Evolutionary conservation across 192 early-diverging fungal species (phyloP).

Genomic region (Umbelopsis sp.): DNA sequence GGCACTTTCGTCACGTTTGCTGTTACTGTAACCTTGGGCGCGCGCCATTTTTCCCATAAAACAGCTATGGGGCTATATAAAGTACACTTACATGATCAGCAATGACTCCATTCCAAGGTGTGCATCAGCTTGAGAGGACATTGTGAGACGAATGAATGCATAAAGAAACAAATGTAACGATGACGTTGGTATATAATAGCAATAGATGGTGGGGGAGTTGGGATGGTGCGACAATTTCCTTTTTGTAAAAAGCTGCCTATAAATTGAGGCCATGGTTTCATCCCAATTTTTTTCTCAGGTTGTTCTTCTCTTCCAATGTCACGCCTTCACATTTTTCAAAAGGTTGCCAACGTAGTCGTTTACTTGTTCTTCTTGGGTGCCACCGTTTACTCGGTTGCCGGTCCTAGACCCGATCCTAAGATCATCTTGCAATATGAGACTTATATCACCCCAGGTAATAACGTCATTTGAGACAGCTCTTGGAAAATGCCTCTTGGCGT

Average conservation of each 20-base stretch:
- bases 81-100: too few species aligned
- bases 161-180: too few species aligned
- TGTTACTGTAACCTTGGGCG: too few species aligned
- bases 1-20: too few species aligned
- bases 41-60: too few species aligned
- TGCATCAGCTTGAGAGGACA: too few species aligned
- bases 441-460: conserved; percentile 60
- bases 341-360: conserved; percentile 62
- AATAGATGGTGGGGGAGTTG: too few species aligned
- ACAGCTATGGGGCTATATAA: too few species aligned
- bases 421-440: conserved; percentile 50
- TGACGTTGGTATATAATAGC: too few species aligned
- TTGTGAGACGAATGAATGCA: too few species aligned
- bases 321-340: conserved; percentile 40
- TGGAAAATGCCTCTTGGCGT: conserved; percentile 16
- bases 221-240: background rate
- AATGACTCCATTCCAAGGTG: too few species aligned
- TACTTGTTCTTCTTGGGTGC: conserved; percentile 65
- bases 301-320: conserved; percentile 27
- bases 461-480: background rate
- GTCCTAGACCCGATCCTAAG: conserved; percentile 39
- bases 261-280: background rate
- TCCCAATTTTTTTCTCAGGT: conserved; percentile 11
- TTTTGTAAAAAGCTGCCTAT: background rate
- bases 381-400: conserved; percentile 55